phyloP scores from a whole-genome alignment of 2,329 filamentous ascomycete species.

The Colletotrichum sublineola region DNA sequence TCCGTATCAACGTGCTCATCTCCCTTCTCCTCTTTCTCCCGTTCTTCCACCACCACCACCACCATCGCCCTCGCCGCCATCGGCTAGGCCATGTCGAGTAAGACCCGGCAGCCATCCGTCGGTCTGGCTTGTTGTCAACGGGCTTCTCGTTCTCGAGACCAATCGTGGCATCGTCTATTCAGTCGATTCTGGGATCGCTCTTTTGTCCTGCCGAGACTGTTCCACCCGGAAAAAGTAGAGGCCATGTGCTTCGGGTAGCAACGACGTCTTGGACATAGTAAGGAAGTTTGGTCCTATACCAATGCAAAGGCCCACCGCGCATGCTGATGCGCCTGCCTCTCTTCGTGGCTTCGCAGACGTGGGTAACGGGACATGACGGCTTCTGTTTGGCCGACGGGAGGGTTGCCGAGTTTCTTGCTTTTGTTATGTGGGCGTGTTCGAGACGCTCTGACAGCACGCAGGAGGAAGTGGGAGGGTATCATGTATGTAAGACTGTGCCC shows the following conservation, averaged over 20 bases:
- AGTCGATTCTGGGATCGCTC: neutral
- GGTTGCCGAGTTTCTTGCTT: conserved; percentile 22
- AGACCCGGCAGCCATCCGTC: neutral
- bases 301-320: conserved; percentile 9
- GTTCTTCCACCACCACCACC: conserved; percentile 9
- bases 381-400: neutral
- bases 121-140: conserved; percentile 21
- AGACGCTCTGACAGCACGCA: conserved; percentile 7
- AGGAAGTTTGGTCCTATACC: conserved; percentile 8
- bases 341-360: neutral
- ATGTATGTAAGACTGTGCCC: conserved; percentile 37
- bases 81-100: conserved; percentile 33
- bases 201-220: neutral
- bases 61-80: neutral
- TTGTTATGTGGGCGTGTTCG: conserved; percentile 16
- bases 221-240: neutral
- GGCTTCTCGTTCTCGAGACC: conserved; percentile 26
- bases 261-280: conserved; percentile 10
- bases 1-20: conserved; percentile 10
- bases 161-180: conserved; percentile 8
- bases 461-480: conserved; percentile 24
- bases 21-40: conserved; percentile 6
- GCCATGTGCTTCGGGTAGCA: neutral
- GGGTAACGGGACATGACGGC: neutral
- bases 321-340: neutral